These are phyloP conservation scores for Carnegiea gigantea DNA, from an alignment of 179 eudicot species.

Conservation along the genomic window DNA sequence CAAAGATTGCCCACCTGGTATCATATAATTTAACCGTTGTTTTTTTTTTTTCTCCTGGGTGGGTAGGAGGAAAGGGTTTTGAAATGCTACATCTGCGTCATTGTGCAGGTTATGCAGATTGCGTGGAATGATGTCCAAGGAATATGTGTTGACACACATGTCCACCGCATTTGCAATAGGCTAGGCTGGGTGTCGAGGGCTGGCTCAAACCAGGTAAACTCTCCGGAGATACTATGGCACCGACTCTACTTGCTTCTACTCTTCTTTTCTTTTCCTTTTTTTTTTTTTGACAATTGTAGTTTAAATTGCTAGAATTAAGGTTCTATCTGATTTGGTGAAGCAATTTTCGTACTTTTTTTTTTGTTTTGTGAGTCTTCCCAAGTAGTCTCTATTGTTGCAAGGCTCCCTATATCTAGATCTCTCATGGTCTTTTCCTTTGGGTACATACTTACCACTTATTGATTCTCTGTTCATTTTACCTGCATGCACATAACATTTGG, in stretches of 20 bases:
- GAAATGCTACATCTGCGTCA: not conserved
- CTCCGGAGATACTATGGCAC: not conserved
- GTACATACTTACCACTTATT: too few relatives aligned
- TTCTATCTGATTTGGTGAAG: too few relatives aligned
- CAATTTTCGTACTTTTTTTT: too few relatives aligned
- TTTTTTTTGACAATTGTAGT: too few relatives aligned
- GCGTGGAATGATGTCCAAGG: constrained; percentile 96
- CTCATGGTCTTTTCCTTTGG: too few relatives aligned
- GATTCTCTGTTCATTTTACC: not conserved
- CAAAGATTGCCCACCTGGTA: constrained; percentile 96
- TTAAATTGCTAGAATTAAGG: too few relatives aligned
- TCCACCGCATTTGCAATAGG: constrained; percentile 92
- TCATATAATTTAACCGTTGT: not conserved
- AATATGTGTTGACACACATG: constrained; percentile 98
- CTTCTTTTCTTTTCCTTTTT: too few relatives aligned
- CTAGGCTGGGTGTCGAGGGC: constrained; percentile 85
- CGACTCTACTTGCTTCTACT: not conserved
- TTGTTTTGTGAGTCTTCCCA: too few relatives aligned
- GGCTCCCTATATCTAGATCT: too few relatives aligned
- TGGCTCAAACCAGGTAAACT: constrained; percentile 62
- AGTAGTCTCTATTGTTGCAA: too few relatives aligned
- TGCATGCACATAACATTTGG: not conserved
- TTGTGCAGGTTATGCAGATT: constrained; percentile 65
- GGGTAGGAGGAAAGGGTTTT: not conserved
- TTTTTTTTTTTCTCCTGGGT: not conserved